Evolutionary conservation across 768 basidiomycete species (phyloP).

Genomic region (Chalciporus chontae): DNA sequence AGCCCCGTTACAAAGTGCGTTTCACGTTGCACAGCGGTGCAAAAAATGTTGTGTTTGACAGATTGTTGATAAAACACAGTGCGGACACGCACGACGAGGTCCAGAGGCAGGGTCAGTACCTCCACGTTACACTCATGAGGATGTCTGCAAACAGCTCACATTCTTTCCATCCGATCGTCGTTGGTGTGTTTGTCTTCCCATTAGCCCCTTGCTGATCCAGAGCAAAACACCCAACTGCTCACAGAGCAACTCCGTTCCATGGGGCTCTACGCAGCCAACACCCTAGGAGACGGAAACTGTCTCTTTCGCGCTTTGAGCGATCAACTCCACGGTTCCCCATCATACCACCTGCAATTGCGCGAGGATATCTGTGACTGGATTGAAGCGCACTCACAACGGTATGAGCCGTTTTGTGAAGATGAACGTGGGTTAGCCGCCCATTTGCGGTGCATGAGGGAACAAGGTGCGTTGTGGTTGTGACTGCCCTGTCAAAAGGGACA

Average conservation of each 20-base stretch:
- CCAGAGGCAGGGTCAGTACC: constrained; percentile 51
- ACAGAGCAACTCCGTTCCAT: constrained; percentile 69
- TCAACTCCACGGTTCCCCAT: constrained; percentile 76
- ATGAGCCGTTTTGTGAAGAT: constrained; percentile 85
- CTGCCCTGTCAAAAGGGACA: neutral
- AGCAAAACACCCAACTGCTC: constrained; percentile 62
- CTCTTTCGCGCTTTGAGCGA: constrained; percentile 89
- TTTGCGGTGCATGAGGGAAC: constrained; percentile 73
- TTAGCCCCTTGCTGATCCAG: constrained; percentile 53
- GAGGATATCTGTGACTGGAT: constrained; percentile 84
- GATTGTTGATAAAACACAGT: constrained; percentile 37
- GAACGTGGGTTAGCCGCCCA: constrained; percentile 75
- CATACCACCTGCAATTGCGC: constrained; percentile 65
- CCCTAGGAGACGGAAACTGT: constrained; percentile 89
- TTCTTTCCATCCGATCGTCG: constrained; percentile 15
- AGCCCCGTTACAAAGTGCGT: constrained; percentile 40
- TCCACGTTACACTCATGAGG: constrained; percentile 23
- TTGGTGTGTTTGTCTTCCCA: neutral
- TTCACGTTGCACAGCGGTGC: constrained; percentile 22
- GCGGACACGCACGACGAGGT: constrained; percentile 57
- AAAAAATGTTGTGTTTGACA: constrained; percentile 24
- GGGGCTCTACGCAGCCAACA: constrained; percentile 84
- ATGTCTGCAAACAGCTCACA: constrained; percentile 13
- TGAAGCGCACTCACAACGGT: constrained; percentile 60
- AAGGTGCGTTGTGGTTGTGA: constrained; percentile 43